These are phyloP conservation scores for Aureobasidium sp. DNA, from an alignment of 2,329 filamentous ascomycete species.

Conservation along the genomic window DNA sequence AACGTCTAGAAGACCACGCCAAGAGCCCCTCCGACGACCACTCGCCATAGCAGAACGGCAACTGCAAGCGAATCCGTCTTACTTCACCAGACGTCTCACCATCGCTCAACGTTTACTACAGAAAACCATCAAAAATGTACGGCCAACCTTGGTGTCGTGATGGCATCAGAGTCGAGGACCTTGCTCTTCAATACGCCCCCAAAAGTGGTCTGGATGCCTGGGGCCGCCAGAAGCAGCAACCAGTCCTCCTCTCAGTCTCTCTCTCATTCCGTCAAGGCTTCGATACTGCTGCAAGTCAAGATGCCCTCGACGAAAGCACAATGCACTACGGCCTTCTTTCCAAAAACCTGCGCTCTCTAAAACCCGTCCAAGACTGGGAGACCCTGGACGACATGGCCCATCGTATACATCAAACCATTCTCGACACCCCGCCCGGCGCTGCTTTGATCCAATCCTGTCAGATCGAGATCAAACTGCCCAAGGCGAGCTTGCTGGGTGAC, in stretches of 20 bases:
- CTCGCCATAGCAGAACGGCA: background rate
- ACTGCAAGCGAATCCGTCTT: background rate
- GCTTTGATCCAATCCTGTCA: slow-evolving; percentile 11
- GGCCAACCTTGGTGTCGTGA: slow-evolving; percentile 17
- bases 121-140: background rate
- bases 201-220: slow-evolving; percentile 59
- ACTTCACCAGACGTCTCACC: background rate
- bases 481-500: slow-evolving; percentile 60
- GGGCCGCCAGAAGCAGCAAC: slow-evolving; percentile 58
- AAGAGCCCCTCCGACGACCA: background rate
- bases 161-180: slow-evolving; percentile 54
- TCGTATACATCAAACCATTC: slow-evolving; percentile 12
- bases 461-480: slow-evolving; percentile 49
- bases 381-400: slow-evolving; percentile 10
- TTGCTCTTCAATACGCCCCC: slow-evolving; percentile 47
- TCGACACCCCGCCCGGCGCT: slow-evolving; percentile 10
- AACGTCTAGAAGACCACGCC: background rate
- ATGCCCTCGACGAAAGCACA: slow-evolving; percentile 61
- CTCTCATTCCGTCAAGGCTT: slow-evolving; percentile 53
- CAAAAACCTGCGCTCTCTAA: slow-evolving; percentile 47
- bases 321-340: slow-evolving; percentile 68
- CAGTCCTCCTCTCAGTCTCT: slow-evolving; percentile 53
- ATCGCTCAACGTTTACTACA: background rate
- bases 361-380: slow-evolving; percentile 10
- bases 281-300: slow-evolving; percentile 49